Evolutionary conservation across 805 yeast species (phyloP).

Genomic region (Saturnispora quitensis): DNA sequence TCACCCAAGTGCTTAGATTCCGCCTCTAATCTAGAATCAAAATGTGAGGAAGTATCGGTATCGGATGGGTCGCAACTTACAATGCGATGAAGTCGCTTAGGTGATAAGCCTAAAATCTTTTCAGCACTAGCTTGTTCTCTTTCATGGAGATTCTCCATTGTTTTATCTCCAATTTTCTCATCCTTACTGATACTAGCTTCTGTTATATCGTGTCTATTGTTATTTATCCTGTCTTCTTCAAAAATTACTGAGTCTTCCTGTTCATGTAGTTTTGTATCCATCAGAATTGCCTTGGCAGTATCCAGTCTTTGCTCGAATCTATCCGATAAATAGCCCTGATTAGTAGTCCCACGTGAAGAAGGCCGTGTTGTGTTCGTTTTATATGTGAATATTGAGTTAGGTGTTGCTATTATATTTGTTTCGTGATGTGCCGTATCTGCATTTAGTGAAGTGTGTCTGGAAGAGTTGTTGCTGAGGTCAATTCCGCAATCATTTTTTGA

Average conservation of each 20-base stretch:
- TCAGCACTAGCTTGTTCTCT: background rate
- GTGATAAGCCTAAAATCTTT: background rate
- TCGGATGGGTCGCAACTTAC: background rate
- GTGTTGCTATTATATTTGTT: conserved; percentile 4
- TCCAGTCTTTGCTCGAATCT: background rate
- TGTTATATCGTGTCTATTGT: background rate
- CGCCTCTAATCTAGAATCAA: background rate
- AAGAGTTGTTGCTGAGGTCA: background rate
- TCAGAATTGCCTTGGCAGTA: background rate
- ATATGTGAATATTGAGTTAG: background rate
- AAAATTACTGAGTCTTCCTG: background rate
- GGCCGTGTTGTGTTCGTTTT: conserved; percentile 5
- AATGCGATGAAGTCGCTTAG: conserved; percentile 2
- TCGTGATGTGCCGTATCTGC: background rate
- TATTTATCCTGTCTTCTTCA: background rate
- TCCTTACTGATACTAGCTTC: conserved; percentile 1
- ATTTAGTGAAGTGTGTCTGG: conserved; percentile 1
- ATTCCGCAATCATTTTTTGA: background rate
- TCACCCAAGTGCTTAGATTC: background rate
- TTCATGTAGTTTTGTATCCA: background rate
- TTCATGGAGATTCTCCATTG: background rate
- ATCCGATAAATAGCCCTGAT: background rate
- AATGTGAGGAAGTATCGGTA: conserved; percentile 5
- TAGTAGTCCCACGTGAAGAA: conserved; percentile 11
- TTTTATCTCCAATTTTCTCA: background rate